Percentiles rank a stretch among this genome's conserved stretches.
Conservation (phyloP, 192 early-diverging fungal genomes). For the Coemansia sp. region DNA sequence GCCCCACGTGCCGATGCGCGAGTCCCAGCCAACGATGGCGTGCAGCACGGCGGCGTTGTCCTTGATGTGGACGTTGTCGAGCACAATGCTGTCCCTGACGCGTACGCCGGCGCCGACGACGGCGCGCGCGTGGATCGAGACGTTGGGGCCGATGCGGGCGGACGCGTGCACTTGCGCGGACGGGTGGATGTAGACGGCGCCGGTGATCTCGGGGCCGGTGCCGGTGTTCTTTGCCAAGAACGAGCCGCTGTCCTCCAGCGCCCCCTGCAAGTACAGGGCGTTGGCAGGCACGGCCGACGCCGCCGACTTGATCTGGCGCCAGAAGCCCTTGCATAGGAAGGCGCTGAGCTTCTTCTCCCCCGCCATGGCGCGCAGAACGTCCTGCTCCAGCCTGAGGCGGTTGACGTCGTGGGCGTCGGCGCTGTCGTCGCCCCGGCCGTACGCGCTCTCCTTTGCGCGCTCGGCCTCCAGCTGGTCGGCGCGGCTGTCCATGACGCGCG, state of each 20-base stretch:
- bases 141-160: slow-evolving; percentile 96
- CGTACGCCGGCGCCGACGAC: slow-evolving; percentile 90
- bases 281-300: slow-evolving; percentile 94
- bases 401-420: slow-evolving; percentile 60
- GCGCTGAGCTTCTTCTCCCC: slow-evolving; percentile 84
- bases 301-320: slow-evolving; percentile 97
- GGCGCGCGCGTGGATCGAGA: slow-evolving; percentile 89
- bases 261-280: slow-evolving; percentile 87
- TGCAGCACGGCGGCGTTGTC: slow-evolving; percentile 85
- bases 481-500: slow-evolving; percentile 73
- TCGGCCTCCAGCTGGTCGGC: slow-evolving; percentile 47
- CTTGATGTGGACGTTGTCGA: slow-evolving; percentile 93
- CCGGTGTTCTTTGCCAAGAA: slow-evolving; percentile 40
- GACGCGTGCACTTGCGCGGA: slow-evolving; percentile 90
- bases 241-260: slow-evolving; percentile 65
- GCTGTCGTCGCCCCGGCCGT: slow-evolving; percentile 43
- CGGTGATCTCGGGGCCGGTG: slow-evolving; percentile 77
- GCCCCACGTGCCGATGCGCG: slow-evolving; percentile 90
- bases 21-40: slow-evolving; percentile 92
- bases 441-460: slow-evolving; percentile 60
- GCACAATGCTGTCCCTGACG: slow-evolving; percentile 89
- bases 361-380: slow-evolving; percentile 86
- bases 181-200: slow-evolving; percentile 94
- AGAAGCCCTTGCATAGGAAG: slow-evolving; percentile 84
- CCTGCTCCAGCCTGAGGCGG: slow-evolving; percentile 87